phyloP scores from a whole-genome alignment of 495 filamentous ascomycete species.

The Paragyromitra xinjiangensis region DNA sequence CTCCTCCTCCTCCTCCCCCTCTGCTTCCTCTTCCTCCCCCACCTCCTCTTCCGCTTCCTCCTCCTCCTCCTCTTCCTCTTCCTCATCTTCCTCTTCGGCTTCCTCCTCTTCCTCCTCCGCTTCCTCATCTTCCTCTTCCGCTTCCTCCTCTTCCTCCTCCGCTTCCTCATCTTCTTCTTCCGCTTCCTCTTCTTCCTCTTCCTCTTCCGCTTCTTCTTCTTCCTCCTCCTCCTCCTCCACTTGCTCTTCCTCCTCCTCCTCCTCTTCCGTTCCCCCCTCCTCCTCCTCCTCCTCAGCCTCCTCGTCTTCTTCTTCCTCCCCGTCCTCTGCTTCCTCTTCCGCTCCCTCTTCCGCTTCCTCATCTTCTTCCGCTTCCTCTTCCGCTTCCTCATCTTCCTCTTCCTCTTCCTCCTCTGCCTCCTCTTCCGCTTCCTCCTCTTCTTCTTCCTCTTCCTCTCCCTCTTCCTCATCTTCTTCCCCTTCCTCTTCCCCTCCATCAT shows the following conservation, averaged over 20 bases:
- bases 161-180: too few relatives aligned
- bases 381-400: not conserved
- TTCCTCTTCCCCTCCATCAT: too few relatives aligned
- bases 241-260: not conserved
- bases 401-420: not conserved
- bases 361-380: not conserved
- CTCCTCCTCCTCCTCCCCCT: too few relatives aligned
- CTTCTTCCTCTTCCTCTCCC: too few relatives aligned
- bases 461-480: not conserved
- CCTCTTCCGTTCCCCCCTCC: not conserved
- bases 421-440: not conserved
- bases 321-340: not conserved
- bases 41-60: conserved; percentile 15
- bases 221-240: not conserved
- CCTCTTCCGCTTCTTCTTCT: too few relatives aligned
- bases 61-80: conserved; percentile 4
- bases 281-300: too few relatives aligned
- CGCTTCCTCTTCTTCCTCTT: not conserved
- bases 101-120: conserved; percentile 6
- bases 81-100: not conserved
- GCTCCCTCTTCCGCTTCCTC: conserved; percentile 17
- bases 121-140: not conserved
- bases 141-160: too few relatives aligned
- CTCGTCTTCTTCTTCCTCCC: too few relatives aligned
- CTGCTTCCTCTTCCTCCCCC: not conserved